Percentiles rank a stretch among this genome's conserved stretches.
Evolutionary conservation across 106 monocot species (phyloP).

Genomic region (Acorus calamus): DNA sequence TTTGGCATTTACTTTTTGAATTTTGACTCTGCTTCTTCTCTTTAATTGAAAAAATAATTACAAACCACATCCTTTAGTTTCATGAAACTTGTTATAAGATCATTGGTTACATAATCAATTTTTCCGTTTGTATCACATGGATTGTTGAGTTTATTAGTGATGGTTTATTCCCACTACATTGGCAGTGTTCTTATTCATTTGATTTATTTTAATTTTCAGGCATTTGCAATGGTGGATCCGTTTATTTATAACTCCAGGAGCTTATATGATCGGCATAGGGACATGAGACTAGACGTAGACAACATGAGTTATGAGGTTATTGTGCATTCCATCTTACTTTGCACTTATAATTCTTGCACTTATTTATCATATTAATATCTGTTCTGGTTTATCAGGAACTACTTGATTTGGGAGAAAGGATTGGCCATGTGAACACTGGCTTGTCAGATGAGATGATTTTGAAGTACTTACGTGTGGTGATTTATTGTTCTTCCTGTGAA

Average conservation of each 20-base stretch:
- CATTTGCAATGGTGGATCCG: constrained; percentile 9
- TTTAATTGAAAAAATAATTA: neutral
- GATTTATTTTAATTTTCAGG: constrained; percentile 7
- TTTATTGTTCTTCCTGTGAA: constrained; percentile 8
- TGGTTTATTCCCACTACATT: no score
- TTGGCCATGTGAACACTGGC: constrained; percentile 57
- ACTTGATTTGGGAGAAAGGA: constrained; percentile 66
- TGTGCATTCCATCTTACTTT: neutral
- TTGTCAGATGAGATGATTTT: constrained; percentile 35
- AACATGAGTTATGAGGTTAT: constrained; percentile 61
- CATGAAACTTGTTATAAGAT: no score
- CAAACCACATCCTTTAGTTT: no score
- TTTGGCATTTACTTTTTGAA: no score
- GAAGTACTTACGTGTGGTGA: constrained; percentile 21
- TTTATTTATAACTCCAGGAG: constrained; percentile 14
- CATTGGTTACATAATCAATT: no score
- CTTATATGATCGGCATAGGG: constrained; percentile 33
- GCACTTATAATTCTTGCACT: neutral
- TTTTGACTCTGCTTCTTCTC: no score
- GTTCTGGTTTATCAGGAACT: constrained; percentile 33
- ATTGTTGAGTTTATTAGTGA: no score
- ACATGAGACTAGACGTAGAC: constrained; percentile 55
- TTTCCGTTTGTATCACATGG: no score
- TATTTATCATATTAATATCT: neutral
- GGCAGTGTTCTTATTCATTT: no score